These are phyloP conservation scores for Xylariaceae sp. DNA, from an alignment of 2,329 filamentous ascomycete genomes.

Conservation along the genomic window DNA sequence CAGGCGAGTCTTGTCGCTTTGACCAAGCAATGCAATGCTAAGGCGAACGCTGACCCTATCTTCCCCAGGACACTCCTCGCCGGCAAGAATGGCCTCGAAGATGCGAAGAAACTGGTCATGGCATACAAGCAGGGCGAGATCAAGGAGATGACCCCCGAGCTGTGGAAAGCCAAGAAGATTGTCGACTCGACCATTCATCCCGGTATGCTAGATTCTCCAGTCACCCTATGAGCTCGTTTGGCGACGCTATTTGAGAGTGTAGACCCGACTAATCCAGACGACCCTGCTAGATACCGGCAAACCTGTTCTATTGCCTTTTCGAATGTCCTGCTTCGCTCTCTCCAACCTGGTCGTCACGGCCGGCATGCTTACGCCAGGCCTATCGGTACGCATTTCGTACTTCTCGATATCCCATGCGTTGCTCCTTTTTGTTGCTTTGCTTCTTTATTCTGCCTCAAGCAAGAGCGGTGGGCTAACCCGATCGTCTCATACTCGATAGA, in stretches of 20 bases:
- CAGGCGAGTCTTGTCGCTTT: constrained; percentile 59
- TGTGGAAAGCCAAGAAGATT: constrained; percentile 96
- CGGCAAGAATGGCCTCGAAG: constrained; percentile 69
- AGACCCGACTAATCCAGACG: constrained; percentile 13
- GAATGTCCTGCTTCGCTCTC: constrained; percentile 93
- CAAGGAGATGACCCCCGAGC: constrained; percentile 74
- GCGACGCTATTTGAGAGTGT: background rate
- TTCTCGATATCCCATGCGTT: background rate
- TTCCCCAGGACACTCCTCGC: constrained; percentile 75
- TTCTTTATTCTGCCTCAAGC: background rate
- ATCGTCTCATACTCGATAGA: constrained; percentile 40
- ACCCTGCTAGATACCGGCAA: constrained; percentile 70
- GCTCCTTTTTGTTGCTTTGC: background rate
- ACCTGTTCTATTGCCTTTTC: constrained; percentile 88
- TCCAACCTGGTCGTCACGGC: constrained; percentile 92
- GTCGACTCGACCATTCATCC: constrained; percentile 95
- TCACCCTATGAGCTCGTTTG: background rate
- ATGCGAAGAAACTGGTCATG: constrained; percentile 75
- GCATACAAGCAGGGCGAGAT: constrained; percentile 83
- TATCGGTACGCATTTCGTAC: constrained; percentile 49
- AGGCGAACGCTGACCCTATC: constrained; percentile 15
- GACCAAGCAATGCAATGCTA: constrained; percentile 7
- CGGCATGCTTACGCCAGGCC: constrained; percentile 90
- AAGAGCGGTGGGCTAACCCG: constrained; percentile 9
- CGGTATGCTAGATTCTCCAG: constrained; percentile 48